Percentiles rank a stretch among this genome's conserved stretches.
phyloP scores from a whole-genome alignment of 495 filamentous ascomycete species.

The Annulohypoxylon stygium region DNA sequence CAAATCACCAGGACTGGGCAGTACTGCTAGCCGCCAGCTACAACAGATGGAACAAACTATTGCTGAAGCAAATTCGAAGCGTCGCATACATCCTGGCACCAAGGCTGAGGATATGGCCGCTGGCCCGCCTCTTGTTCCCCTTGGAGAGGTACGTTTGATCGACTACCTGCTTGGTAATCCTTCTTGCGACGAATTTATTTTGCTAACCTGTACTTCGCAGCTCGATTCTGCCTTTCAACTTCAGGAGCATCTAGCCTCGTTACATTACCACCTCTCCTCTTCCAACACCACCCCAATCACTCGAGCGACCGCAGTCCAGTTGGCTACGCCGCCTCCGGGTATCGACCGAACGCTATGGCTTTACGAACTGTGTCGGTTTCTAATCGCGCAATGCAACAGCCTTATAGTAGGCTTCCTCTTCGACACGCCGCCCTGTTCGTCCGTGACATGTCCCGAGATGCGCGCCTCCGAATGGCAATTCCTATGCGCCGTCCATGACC shows the following conservation, averaged over 20 bases:
- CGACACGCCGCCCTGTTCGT: constrained; percentile 87
- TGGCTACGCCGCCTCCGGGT: constrained; percentile 82
- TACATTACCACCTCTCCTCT: constrained; percentile 83
- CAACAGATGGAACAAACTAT: constrained; percentile 71
- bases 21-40: constrained; percentile 63
- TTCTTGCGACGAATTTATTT: constrained; percentile 15
- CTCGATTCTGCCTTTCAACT: constrained; percentile 97
- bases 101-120: constrained; percentile 90
- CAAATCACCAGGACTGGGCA: constrained; percentile 78
- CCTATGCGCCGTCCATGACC: constrained; percentile 95
- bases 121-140: constrained; percentile 87
- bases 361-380: constrained; percentile 95
- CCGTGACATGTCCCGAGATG: constrained; percentile 94
- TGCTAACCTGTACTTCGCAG: constrained; percentile 54
- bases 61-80: constrained; percentile 69
- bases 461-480: constrained; percentile 99
- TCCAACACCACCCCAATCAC: constrained; percentile 75
- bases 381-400: constrained; percentile 91
- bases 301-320: constrained; percentile 74
- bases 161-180: not conserved
- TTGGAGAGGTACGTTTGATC: constrained; percentile 75
- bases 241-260: constrained; percentile 96
- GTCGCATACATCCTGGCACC: constrained; percentile 93
- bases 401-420: constrained; percentile 92
- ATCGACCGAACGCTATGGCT: constrained; percentile 92